Base-by-base conservation (phyloP, 345 rosid species). In the Pistacia atlantica region DNA sequence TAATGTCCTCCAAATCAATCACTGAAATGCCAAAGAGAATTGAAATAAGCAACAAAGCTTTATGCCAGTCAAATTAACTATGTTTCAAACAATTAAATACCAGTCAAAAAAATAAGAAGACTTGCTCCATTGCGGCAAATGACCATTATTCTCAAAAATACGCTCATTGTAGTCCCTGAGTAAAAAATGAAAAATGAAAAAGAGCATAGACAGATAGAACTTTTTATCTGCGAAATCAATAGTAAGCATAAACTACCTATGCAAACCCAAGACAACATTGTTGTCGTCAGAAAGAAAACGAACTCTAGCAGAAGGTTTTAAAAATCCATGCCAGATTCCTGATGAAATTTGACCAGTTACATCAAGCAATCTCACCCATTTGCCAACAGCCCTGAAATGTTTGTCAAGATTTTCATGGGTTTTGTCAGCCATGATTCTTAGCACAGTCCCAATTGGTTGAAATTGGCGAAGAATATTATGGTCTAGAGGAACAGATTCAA, bases 341-440 rank as follows among this genome's bases (percentile, higher is more conserved):
- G 64, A 54, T 1, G 46, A 68, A 25, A 49, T 62, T 69, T 73
- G 46, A 65, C 46, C 61, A 14, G 37, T 11, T 64, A 76, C 71
- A 57, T 72, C 51, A 55, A 69, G 56, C 22, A 80, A 56, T 58
- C 60, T 80, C 48, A 75, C 73, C 79, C 82, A 79, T 49, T 57
- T 75, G 60, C 52, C 77, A 61, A 46, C 28, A 28, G 59, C 61
- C 2, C 4, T 55, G 22, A 77, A 68, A 42, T 28, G 75, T 9
- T 8, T 11, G 22, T 61, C 78, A 48, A 77, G 22, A 11, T 73
- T 69, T 73, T 64, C 80, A 77, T 81, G 75, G 37, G 8, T 22
- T 46, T 3, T 12, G 63, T 77, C 61, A 6, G 66, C 67, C 12
- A 33, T 31, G 11, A 75, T 72, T 65, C 79, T 79, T 70, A 79